Evolutionary conservation across 805 yeast genomes (phyloP), one percentile per base, ranked within the genome.

Genomic region (Saccharomycopsis fibuligera): DNA sequence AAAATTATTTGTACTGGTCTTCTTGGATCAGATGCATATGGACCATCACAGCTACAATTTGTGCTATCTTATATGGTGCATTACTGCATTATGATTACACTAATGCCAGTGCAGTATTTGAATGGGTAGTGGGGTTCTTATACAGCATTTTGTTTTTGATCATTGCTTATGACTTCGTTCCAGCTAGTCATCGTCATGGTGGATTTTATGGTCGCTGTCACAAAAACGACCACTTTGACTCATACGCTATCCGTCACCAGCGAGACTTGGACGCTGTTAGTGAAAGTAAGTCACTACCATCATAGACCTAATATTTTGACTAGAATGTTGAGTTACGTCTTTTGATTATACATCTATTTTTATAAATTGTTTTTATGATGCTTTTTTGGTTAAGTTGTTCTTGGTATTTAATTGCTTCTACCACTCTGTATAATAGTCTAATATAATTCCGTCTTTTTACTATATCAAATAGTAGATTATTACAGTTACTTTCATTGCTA

Each of bases 71-170:
- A 29, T 91, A 87, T 55, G 88, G 78, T n/a, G 71, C 63, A 2
- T 60, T 66, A 44, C 58, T 61, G 61, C 61, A 62, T 10, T 50
- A 63, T 22, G 57, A 56, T 22, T 45, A 49, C 1, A 69, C 70
- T 24, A 58, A 66, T 5, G 59, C 73, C 29, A 72, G 81, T 36
- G 89, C 89, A 0, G 68, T 72, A 19, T 78, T 84, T 60, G 98
- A 91, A 65, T 91, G 98, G 98, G 61, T 81, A 2, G 65, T 90
- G 38, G 81, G 91, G n/a, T 90, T 81, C 65, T 81, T 86, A 79
- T 90, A 85, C 61, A 93, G 95, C 2, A 58, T 82, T 30, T 69
- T 85, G 52, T 75, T 82, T 55, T 60, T 82, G 3, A 66, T 81
- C 49, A 71, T 90, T 62, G 68, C 84, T 1, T 72, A 76, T 51